phyloP scores from a whole-genome alignment of 2,329 filamentous ascomycete species.

The Aspergillus japonicus region DNA sequence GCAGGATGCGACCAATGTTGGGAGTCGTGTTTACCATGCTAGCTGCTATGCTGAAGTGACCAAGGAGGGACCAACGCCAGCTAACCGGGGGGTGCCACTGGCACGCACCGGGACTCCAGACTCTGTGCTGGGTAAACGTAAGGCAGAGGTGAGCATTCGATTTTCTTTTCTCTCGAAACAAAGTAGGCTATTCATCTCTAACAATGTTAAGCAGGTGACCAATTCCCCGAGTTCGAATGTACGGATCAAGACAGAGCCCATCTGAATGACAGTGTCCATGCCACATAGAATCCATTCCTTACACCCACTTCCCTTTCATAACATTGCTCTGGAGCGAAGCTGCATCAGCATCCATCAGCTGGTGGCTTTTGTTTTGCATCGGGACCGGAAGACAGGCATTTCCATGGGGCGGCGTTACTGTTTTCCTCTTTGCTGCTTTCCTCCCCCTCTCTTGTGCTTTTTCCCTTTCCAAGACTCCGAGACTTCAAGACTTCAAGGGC shows the following conservation, averaged over 20 bases:
- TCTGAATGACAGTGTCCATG: slow-evolving; percentile 22
- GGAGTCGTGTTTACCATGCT: slow-evolving; percentile 79
- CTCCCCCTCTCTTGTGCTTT: background rate
- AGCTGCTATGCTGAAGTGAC: slow-evolving; percentile 84
- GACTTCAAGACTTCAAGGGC: background rate
- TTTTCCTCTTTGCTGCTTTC: background rate
- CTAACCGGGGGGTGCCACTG: slow-evolving; percentile 32
- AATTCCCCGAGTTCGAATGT: slow-evolving; percentile 39
- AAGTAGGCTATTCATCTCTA: background rate
- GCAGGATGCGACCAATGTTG: slow-evolving; percentile 80
- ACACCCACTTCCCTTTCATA: slow-evolving; percentile 5
- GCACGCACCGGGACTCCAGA: slow-evolving; percentile 58
- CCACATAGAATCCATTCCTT: background rate
- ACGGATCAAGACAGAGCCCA: slow-evolving; percentile 42
- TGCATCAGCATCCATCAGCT: slow-evolving; percentile 17
- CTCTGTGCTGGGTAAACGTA: slow-evolving; percentile 69
- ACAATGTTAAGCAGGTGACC: slow-evolving; percentile 24
- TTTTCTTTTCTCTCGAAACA: background rate
- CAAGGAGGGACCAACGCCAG: slow-evolving; percentile 55
- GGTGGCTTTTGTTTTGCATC: slow-evolving; percentile 19
- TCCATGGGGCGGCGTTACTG: background rate
- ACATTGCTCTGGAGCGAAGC: slow-evolving; percentile 5
- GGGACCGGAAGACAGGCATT: slow-evolving; percentile 8
- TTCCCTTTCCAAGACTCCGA: background rate
- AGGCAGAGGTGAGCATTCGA: slow-evolving; percentile 59